Conservation (phyloP, 2,329 filamentous ascomycete species). For the Exophiala viscosa region DNA sequence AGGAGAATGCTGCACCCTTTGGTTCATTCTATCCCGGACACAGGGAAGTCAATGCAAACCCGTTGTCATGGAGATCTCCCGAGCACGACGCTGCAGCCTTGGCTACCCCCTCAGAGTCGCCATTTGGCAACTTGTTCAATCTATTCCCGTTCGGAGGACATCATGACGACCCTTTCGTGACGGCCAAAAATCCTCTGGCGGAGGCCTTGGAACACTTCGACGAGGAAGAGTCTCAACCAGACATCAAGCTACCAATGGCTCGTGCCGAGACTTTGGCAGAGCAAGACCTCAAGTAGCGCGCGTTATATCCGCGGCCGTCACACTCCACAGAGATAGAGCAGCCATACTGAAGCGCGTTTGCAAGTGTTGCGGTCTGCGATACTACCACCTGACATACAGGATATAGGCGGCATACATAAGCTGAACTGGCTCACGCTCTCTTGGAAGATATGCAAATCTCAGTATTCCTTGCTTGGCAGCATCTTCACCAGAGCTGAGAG, state of each 20-base stretch:
- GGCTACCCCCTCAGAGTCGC: conserved; percentile 11
- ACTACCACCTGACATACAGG: conserved; percentile 8
- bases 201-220: conserved; percentile 20
- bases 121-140: conserved; percentile 20
- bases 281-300: neutral
- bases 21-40: neutral
- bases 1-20: conserved; percentile 20
- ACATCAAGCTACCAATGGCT: neutral
- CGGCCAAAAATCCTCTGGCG: conserved; percentile 21
- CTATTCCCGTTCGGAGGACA: conserved; percentile 10
- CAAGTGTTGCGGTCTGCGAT: conserved; percentile 2
- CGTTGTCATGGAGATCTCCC: conserved; percentile 20
- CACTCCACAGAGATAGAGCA: neutral
- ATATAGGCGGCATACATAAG: conserved; percentile 19
- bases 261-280: neutral
- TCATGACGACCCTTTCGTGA: conserved; percentile 21
- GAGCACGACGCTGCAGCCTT: conserved; percentile 1
- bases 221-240: conserved; percentile 1
- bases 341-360: neutral
- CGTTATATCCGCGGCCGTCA: neutral
- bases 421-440: conserved; percentile 19
- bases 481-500: conserved; percentile 12
- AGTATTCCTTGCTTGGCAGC: conserved; percentile 17
- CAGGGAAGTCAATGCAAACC: conserved; percentile 10
- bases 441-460: conserved; percentile 22